Evolutionary conservation across 1,139 yeast species (phyloP), one percentile per base, ranked within the genome.

Genomic region (Candida pseudoviswanathii): DNA sequence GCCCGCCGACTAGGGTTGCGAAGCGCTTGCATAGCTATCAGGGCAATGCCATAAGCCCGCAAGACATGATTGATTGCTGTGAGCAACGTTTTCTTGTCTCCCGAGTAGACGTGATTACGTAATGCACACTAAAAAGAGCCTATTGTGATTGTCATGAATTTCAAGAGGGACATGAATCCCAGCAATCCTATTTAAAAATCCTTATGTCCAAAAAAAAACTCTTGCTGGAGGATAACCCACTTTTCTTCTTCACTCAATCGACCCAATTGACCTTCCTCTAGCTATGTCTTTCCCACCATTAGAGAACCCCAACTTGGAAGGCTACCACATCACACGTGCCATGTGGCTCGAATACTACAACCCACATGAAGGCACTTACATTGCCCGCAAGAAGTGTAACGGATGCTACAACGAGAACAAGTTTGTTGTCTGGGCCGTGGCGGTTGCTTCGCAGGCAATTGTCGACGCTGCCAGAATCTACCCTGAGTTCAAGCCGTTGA

Each of bases 391-490:
- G 51, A 71, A 65, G 56, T 71, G 77, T 52, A 61, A 66, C 42
- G 86, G 86, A 1, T 75, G 83, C 45, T 82, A 79, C 63, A 77
- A 80, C 47, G 80, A 81, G 38, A 77, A 80, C 37, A 72, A 73
- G 48, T 84, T 82, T 62, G 83, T 82, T 29, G 77, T 85, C 26
- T 85, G 90, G 89, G 85, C 88, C 0, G 83, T 84, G 21, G 75
- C 88, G 0, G 86, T 85, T 11, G 85, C 82, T 4, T 79, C 79
- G 0, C 88, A 83, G 62, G 81, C 86, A 0, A 70, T 82, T 37
- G 81, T 82, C 7, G 88, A 83, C 57, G 86, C 84, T 5, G 83
- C 85, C 2, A 67, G 86, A 51, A 67, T 82, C 39, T 84, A 80
- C 61, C 83, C 82, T 10, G 84, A 82, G 58, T 64, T 84, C 40